Evolutionary conservation across 2,329 filamentous ascomycete genomes (phyloP), one percentile per base, ranked within the genome.

Genomic region (Penicillium sp.): DNA sequence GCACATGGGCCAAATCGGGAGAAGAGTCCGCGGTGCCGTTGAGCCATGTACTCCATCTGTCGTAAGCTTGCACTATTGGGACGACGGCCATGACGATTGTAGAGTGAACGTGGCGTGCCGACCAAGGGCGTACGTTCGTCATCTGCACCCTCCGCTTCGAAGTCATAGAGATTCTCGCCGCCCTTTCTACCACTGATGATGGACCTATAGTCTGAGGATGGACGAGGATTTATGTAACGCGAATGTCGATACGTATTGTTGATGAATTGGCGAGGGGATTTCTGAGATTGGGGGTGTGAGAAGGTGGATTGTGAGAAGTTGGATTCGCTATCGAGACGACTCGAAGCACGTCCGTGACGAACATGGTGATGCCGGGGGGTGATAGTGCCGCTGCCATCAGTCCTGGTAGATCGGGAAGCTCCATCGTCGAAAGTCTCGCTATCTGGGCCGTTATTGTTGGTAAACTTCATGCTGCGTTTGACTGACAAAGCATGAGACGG

Each of bases 381-480:
- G 40, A 84, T 63, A 2, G 63, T 59, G 35, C 84, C 66, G 47
- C 62, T 71, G 3, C 83, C 75, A 37, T 79, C 79, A 2, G 82
- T 83, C 25, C 86, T 84, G 18, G 75, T 75, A 52, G 80, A 61
- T 80, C 83, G 49, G 84, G 78, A 13, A 77, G 76, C 18, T 78
- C 81, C 47, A 19, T 83, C 82, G 55, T 84, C 84, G 45, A 84
- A 83, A 49, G 86, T 82, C 14, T 90, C 86, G 41, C 79, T 84
- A 41, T 84, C 79, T 16, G 76, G 72, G 53, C 75, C 77, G 55
- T 80, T 82, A 55, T 79, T 83, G 69, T 89, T 92, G 50, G 88
- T 87, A 65, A 97, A 97, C 64, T 96, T 97, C 89, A 95, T 96
- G 71, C 87, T 95, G 74, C 89, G 90, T 73, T 95, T 96, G 59